Conservation (phyloP, 2,329 filamentous ascomycete genomes). For the Fusarium transvaalense region DNA sequence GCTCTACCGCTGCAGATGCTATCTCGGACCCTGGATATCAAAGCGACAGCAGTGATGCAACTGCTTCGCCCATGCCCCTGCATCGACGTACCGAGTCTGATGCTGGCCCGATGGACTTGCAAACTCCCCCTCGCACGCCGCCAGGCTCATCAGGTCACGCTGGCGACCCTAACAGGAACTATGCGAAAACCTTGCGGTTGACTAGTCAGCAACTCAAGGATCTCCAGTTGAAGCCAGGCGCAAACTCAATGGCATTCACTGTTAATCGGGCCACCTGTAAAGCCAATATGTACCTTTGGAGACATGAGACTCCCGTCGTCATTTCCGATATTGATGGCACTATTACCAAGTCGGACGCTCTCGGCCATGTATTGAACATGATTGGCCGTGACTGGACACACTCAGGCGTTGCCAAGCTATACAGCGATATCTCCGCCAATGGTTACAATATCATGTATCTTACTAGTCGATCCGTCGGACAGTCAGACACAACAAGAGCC, state of each 20-base stretch:
- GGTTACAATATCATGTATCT: slow-evolving; percentile 99
- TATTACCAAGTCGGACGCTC: slow-evolving; percentile 96
- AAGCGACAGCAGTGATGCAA: slow-evolving; percentile 81
- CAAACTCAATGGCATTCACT: slow-evolving; percentile 94
- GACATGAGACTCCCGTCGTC: slow-evolving; percentile 89
- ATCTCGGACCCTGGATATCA: slow-evolving; percentile 95
- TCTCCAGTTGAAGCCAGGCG: slow-evolving; percentile 83
- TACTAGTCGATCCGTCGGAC: slow-evolving; percentile 92
- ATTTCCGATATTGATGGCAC: slow-evolving; percentile 99
- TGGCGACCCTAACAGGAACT: slow-evolving; percentile 83
- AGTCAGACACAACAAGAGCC: slow-evolving; percentile 88
- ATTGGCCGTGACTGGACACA: slow-evolving; percentile 99
- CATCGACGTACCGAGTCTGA: slow-evolving; percentile 78
- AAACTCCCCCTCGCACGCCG: slow-evolving; percentile 77
- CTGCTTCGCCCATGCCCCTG: slow-evolving; percentile 60
- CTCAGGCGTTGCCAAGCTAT: slow-evolving; percentile 94
- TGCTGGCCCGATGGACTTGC: slow-evolving; percentile 64
- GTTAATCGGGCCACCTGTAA: slow-evolving; percentile 94
- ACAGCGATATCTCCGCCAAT: slow-evolving; percentile 93
- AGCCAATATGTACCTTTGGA: slow-evolving; percentile 95
- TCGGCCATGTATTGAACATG: slow-evolving; percentile 95
- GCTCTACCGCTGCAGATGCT: slow-evolving; percentile 77
- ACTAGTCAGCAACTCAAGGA: slow-evolving; percentile 96
- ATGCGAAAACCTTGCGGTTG: slow-evolving; percentile 94
- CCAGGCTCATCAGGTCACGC: slow-evolving; percentile 70